Evolutionary conservation across 441 rosid species (phyloP), one percentile per base, ranked within the genome.

Genomic region (Aleurites moluccanus): DNA sequence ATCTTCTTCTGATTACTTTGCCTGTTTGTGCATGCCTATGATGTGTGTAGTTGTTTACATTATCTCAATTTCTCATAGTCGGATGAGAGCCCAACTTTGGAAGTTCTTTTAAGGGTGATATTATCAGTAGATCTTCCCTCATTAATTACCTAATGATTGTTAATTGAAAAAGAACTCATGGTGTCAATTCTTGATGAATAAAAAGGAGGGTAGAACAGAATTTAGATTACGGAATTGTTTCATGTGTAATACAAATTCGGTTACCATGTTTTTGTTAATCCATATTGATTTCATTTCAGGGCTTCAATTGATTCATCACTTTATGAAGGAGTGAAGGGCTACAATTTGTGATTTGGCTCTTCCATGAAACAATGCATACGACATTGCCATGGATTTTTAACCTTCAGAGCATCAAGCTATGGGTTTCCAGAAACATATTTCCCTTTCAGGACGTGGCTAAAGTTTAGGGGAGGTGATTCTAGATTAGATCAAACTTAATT

Each of bases 251-350:
- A 33, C 53, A 44, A 64, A 70, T 4, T 27, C 25, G 66, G 56
- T 74, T 53, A n/a, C 60, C 14, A 42, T 35, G 30, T 28, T 64
- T 44, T 10, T 42, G 20, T 49, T 49, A 72, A 52, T 60, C 55
- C n/a, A 30, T 53, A 49, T 50, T 74, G 15, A 1, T 28, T 30
- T 70, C 18, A 15, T 77, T 77, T 67, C 77, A 75, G 77, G 81
- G 72, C 42, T 62, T 13, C n/a, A 57, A 50, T 23, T 27, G 49
- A 2, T 23, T 10, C 69, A n/a, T 63, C 21, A 57, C 40, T 25
- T 53, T n/a, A 11, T 52, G 40, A 38, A 38, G 40, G 40, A 38
- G 8, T 21, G 63, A 55, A 64, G 49, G 6, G 35, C 35, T 35
- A 20, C 1, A 21, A 63, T n/a, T 63, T 40, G n/a, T 64, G 53